Evolutionary conservation across 2,329 filamentous ascomycete species (phyloP), one percentile per base, ranked within the genome.

Genomic region (Beauveria sp.): DNA sequence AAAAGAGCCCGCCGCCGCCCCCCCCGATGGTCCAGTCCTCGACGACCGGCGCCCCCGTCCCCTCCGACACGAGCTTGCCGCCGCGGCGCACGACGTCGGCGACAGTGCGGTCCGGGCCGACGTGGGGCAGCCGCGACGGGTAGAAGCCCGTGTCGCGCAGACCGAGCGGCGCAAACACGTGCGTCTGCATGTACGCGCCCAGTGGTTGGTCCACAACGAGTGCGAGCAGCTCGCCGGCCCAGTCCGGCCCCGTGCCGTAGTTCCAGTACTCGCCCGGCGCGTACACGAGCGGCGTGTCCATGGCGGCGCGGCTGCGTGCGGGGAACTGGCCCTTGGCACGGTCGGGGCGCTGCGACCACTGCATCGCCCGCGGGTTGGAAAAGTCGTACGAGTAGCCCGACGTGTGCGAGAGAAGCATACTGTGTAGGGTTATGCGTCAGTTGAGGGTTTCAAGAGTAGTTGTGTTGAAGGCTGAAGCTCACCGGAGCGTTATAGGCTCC

Each of bases 341-440:
- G 51, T 74, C 75, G 5, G 70, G 65, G 7, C 67, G 69, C 24
- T 67, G 62, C 5, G 75, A 73, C 78, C 79, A 83, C 18, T 70
- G 72, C 0, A 65, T 60, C 1, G 79, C 67, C 6, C 74, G 70
- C 0, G 77, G 73, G 55, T 80, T 73, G 18, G 70, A 67, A 14
- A 72, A 43, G 49, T 80, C 78, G 66, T 81, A 80, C 1, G 71
- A 73, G 0, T 82, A 62, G 2, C 82, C 82, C 6, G 74, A 70
- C 0, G 80, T 79, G 67, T 85, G 82, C 0, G 77, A 79, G 3
- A 85, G 73, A 0, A 84, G 73, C 24, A 73, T 72, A 8, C 73
- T 74, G 28, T 4, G 34, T 5, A 38, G 34, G 14, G 5, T 6
- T 2, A 3, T 5, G 34, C 16, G 40, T 50, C 7, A 20, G 46